Evolutionary conservation across 148 eudicot genomes (phyloP).

Genomic region (Chenopodium berlandieri): DNA sequence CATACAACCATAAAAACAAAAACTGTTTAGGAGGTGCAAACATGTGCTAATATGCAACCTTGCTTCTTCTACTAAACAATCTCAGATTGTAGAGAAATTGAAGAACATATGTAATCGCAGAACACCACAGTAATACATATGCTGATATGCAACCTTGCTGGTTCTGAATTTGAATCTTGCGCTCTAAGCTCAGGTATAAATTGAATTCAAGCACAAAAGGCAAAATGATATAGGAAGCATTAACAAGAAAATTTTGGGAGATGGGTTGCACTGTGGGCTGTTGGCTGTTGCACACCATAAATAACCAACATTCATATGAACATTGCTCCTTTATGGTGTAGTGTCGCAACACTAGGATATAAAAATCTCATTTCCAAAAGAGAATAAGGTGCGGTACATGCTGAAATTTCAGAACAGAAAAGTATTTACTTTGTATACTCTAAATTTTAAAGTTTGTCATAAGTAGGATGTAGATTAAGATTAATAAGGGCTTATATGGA

Average conservation of each 20-base stretch:
- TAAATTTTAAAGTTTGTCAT: too few species aligned
- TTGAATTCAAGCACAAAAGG: background rate
- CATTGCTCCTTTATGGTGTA: background rate
- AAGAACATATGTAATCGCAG: background rate
- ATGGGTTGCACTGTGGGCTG: background rate
- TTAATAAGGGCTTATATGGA: too few species aligned
- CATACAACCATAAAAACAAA: background rate
- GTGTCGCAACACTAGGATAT: background rate
- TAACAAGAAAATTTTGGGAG: background rate
- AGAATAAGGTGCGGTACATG: background rate
- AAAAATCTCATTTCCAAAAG: background rate
- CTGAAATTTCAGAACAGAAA: background rate
- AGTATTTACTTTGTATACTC: too few species aligned
- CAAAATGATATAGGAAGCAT: background rate
- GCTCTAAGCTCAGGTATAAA: background rate
- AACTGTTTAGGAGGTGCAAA: background rate
- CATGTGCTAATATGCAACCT: background rate
- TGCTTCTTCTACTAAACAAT: background rate
- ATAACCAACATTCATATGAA: background rate
- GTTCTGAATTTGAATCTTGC: background rate
- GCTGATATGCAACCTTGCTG: too few species aligned
- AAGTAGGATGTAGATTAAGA: too few species aligned
- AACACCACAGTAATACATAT: background rate
- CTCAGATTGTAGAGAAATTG: background rate
- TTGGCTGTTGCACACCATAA: background rate